Evolutionary conservation across 2,329 filamentous ascomycete species (phyloP).

Genomic region (Aspergillus arachidicola): DNA sequence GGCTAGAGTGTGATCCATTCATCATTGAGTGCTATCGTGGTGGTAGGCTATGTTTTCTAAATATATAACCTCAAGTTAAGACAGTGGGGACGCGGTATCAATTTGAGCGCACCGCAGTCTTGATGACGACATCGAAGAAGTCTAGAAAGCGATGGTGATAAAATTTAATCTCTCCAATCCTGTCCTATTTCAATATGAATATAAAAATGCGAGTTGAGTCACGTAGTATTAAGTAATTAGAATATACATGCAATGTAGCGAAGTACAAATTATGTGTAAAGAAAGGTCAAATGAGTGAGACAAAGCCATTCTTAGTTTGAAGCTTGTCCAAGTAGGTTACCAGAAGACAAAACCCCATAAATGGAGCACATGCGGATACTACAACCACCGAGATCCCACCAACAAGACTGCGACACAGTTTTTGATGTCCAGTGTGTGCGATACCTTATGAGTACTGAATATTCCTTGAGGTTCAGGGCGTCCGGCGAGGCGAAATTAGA

Average conservation of each 20-base stretch:
- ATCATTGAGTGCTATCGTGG: background rate
- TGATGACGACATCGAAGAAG: background rate
- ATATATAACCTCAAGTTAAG: background rate
- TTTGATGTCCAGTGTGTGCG: background rate
- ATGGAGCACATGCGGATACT: constrained; percentile 5
- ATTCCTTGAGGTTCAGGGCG: constrained; percentile 17
- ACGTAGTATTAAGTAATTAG: background rate
- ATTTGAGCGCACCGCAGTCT: background rate
- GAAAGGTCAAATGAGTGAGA: background rate
- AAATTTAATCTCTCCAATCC: too few relatives aligned
- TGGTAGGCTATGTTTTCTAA: background rate
- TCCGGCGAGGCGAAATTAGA: constrained; percentile 11
- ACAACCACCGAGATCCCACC: background rate
- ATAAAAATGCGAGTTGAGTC: background rate
- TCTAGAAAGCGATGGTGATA: background rate
- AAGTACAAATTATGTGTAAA: background rate
- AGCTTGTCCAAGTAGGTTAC: constrained; percentile 1
- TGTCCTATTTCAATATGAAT: background rate
- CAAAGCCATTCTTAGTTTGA: constrained; percentile 2
- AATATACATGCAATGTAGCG: background rate
- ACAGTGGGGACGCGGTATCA: background rate
- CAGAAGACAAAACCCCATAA: background rate
- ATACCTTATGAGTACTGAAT: background rate
- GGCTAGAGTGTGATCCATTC: background rate
- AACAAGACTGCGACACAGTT: background rate